Percentiles rank a stretch among this genome's conserved stretches.
Evolutionary conservation across 345 rosid genomes (phyloP).

Genomic region (Camelina sativa): DNA sequence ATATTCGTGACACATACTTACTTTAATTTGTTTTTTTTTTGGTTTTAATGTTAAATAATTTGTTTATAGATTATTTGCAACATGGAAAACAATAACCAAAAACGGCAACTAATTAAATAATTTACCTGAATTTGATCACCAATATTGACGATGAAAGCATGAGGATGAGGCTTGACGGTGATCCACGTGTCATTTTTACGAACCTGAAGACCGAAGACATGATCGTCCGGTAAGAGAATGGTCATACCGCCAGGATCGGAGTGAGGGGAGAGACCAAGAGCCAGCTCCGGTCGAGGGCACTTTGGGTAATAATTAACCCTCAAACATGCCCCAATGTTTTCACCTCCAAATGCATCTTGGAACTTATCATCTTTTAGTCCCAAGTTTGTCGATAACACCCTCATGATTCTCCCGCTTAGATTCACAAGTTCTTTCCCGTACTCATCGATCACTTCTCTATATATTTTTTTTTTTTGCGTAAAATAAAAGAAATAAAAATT

Average conservation of each 20-base stretch:
- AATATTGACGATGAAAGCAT: constrained; percentile 87
- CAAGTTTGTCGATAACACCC: constrained; percentile 67
- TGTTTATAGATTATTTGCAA: neutral
- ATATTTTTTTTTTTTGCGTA: neutral
- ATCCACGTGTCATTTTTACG: constrained; percentile 67
- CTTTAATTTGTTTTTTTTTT: neutral
- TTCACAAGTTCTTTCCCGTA: constrained; percentile 66
- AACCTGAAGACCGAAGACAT: constrained; percentile 85
- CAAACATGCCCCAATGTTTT: constrained; percentile 70
- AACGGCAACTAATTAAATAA: neutral
- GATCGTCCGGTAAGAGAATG: constrained; percentile 71
- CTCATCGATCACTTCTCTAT: constrained; percentile 77
- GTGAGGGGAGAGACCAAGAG: constrained; percentile 87
- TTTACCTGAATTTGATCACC: constrained; percentile 95
- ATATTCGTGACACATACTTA: neutral
- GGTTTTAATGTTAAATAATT: neutral
- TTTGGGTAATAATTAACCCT: constrained; percentile 90
- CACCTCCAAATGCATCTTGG: constrained; percentile 80
- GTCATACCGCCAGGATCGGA: constrained; percentile 97
- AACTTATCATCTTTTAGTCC: constrained; percentile 59
- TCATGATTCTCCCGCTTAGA: constrained; percentile 70
- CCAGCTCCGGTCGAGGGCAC: constrained; percentile 88
- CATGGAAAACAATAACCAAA: neutral
- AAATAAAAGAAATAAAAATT: neutral
- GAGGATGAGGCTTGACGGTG: constrained; percentile 80